Evolutionary conservation across 2,329 filamentous ascomycete genomes (phyloP).

Genomic region (Arthrobotrys megalospora): DNA sequence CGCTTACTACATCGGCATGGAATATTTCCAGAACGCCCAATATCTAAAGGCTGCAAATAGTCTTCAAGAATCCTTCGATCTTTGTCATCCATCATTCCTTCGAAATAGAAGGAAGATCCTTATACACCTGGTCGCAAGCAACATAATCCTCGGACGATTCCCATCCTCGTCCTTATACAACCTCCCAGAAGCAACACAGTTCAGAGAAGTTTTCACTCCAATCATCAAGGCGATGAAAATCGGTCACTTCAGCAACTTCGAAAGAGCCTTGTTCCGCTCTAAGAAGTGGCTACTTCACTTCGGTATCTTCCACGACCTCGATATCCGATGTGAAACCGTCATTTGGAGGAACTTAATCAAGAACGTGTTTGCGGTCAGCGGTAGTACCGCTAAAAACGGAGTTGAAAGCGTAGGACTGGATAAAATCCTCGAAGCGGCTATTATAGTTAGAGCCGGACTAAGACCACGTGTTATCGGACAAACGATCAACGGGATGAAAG

Average conservation of each 20-base stretch:
- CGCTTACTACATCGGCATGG: conserved; percentile 58
- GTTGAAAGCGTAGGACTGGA: conserved; percentile 53
- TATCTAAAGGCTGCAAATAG: conserved; percentile 47
- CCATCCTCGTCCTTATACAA: conserved; percentile 41
- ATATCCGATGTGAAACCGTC: conserved; percentile 53
- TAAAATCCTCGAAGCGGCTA: conserved; percentile 43
- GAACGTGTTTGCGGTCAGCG: conserved; percentile 46
- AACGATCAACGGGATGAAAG: conserved; percentile 24
- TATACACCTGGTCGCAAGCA: conserved; percentile 49
- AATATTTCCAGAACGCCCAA: conserved; percentile 58
- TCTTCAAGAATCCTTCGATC: conserved; percentile 41
- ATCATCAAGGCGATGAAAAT: conserved; percentile 51
- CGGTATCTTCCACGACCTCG: conserved; percentile 51
- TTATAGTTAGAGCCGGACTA: conserved; percentile 24
- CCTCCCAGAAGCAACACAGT: conserved; percentile 49
- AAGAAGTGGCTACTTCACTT: conserved; percentile 57
- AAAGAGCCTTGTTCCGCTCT: conserved; percentile 32
- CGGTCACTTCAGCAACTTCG: conserved; percentile 40
- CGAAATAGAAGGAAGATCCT: conserved; percentile 54
- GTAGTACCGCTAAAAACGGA: conserved; percentile 55
- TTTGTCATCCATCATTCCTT: conserved; percentile 57
- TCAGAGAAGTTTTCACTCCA: conserved; percentile 46
- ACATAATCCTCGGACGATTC: conserved; percentile 55
- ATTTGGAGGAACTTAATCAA: conserved; percentile 56
- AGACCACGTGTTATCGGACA: conserved; percentile 34